Evolutionary conservation across 768 basidiomycete species (phyloP).

Genomic region (Steccherinum ochraceum): DNA sequence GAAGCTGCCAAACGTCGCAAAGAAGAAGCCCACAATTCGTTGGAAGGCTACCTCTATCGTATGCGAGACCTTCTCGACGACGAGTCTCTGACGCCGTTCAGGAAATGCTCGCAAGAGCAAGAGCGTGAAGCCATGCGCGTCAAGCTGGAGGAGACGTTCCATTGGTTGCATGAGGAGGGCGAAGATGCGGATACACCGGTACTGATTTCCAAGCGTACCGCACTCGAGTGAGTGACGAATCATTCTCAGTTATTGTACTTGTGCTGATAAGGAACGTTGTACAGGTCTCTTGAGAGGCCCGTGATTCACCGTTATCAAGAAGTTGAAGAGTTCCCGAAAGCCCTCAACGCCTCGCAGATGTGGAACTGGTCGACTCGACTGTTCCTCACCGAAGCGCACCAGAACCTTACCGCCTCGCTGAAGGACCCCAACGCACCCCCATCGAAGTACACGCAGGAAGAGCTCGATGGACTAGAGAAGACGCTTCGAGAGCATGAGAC

Average conservation of each 20-base stretch:
- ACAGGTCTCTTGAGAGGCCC: slow-evolving; percentile 70
- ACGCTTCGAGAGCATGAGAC: slow-evolving; percentile 71
- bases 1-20: slow-evolving; percentile 72
- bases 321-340: slow-evolving; percentile 76
- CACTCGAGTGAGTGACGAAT: slow-evolving; percentile 74
- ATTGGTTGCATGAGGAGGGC: slow-evolving; percentile 81
- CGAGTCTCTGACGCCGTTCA: slow-evolving; percentile 67
- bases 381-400: slow-evolving; percentile 79
- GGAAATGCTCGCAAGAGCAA: slow-evolving; percentile 68
- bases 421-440: slow-evolving; percentile 55
- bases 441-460: slow-evolving; percentile 82
- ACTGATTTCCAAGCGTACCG: slow-evolving; percentile 68
- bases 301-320: slow-evolving; percentile 87
- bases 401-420: slow-evolving; percentile 52
- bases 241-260: background rate
- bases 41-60: slow-evolving; percentile 93
- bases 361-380: slow-evolving; percentile 82
- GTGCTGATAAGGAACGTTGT: slow-evolving; percentile 4
- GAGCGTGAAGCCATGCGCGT: slow-evolving; percentile 66
- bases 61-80: slow-evolving; percentile 77
- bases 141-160: slow-evolving; percentile 65
- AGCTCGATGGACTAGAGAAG: slow-evolving; percentile 74
- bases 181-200: slow-evolving; percentile 76
- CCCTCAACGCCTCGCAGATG: slow-evolving; percentile 77
- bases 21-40: slow-evolving; percentile 85